Conservation (phyloP, 805 yeast genomes). For the Soucietia sequanensis region DNA sequence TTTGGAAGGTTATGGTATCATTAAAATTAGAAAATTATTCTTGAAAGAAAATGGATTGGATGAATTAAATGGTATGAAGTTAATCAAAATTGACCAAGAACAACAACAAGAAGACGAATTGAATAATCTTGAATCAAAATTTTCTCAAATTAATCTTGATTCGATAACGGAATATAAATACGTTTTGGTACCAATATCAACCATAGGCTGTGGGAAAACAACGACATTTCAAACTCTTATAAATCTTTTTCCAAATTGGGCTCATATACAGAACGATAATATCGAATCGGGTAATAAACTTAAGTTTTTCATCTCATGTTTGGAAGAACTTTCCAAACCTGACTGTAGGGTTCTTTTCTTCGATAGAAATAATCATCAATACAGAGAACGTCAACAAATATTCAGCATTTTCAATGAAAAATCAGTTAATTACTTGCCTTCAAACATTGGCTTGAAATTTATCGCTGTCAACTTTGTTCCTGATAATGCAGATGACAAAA, state of each 20-base stretch:
- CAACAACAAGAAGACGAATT: constrained; percentile 21
- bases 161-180: constrained; percentile 47
- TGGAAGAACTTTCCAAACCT: constrained; percentile 27
- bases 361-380: constrained; percentile 82
- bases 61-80: constrained; percentile 55
- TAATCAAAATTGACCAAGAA: constrained; percentile 48
- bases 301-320: constrained; percentile 47
- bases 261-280: constrained; percentile 80
- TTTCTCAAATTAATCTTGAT: constrained; percentile 15
- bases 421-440: constrained; percentile 43
- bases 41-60: constrained; percentile 46
- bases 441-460: constrained; percentile 43
- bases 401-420: constrained; percentile 49
- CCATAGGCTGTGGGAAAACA: constrained; percentile 94
- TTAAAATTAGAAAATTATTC: constrained; percentile 67
- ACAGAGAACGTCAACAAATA: constrained; percentile 65
- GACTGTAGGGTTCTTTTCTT: constrained; percentile 53
- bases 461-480: constrained; percentile 70
- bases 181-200: constrained; percentile 78
- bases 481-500: constrained; percentile 18
- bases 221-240: constrained; percentile 66
- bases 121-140: constrained; percentile 17
- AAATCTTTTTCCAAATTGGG: constrained; percentile 59
- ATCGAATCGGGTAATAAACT: constrained; percentile 41
- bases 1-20: constrained; percentile 64